These are phyloP conservation scores for Puccinia triticina DNA, from an alignment of 1,284 basidiomycete species.

Conservation along the genomic window DNA sequence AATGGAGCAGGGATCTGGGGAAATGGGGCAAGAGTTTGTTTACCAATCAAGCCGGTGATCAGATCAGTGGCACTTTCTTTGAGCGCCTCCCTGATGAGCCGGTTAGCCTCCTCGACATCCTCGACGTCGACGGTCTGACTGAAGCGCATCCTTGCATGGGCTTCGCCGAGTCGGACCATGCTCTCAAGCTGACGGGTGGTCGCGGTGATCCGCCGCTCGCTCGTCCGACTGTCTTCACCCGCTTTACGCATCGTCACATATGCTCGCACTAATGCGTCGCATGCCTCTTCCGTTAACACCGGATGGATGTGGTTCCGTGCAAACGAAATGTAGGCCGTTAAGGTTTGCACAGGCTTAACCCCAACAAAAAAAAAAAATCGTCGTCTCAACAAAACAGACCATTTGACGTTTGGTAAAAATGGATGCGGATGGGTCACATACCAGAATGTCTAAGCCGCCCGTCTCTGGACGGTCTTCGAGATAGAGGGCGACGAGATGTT, in stretches of 20 bases:
- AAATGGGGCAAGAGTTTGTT: neutral
- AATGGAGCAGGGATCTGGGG: neutral
- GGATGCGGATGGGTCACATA: conserved; percentile 61
- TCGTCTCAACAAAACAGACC: neutral
- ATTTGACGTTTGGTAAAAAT: neutral
- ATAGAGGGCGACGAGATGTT: conserved; percentile 90
- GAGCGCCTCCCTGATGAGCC: conserved; percentile 93
- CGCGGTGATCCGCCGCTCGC: conserved; percentile 93
- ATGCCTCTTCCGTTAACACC: conserved; percentile 82
- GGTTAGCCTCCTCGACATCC: conserved; percentile 87
- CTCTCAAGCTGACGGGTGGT: conserved; percentile 95
- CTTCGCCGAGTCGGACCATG: conserved; percentile 97
- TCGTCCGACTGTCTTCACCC: conserved; percentile 80
- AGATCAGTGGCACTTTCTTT: conserved; percentile 67
- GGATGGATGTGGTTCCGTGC: conserved; percentile 87
- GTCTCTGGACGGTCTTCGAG: conserved; percentile 82
- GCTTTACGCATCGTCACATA: conserved; percentile 94
- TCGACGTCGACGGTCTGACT: conserved; percentile 77
- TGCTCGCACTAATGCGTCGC: conserved; percentile 77
- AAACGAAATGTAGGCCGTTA: conserved; percentile 93
- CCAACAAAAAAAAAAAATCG: neutral
- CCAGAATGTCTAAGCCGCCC: conserved; percentile 74
- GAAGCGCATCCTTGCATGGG: conserved; percentile 93
- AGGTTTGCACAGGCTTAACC: conserved; percentile 76
- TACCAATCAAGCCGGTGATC: conserved; percentile 65